These are phyloP conservation scores for Globisporangium parvum DNA, from an alignment of 352 stramenopile genomes.

Conservation along the genomic window DNA sequence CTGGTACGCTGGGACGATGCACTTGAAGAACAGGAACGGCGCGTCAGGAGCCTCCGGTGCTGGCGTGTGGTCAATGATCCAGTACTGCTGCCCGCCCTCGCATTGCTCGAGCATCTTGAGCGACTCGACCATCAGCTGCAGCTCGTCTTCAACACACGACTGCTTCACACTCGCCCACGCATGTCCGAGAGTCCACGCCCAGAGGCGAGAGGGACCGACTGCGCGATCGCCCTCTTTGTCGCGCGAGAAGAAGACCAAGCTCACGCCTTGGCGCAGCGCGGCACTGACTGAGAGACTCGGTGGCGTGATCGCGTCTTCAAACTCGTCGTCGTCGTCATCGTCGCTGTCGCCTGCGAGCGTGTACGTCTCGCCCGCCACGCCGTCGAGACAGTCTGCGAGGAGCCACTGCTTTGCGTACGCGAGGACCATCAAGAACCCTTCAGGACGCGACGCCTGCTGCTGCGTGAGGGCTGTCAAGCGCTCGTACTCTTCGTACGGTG, in stretches of 20 bases:
- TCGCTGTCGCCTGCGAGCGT: conserved; percentile 43
- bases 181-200: conserved; percentile 53
- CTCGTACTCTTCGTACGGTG: conserved; percentile 83
- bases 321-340: conserved; percentile 78
- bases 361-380: conserved; percentile 38
- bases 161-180: conserved; percentile 58
- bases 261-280: conserved; percentile 36
- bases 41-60: conserved; percentile 9
- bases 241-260: conserved; percentile 47
- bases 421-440: conserved; percentile 81
- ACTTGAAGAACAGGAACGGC: conserved; percentile 48
- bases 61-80: conserved; percentile 27
- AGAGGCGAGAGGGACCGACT: conserved; percentile 18
- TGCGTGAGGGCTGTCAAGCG: conserved; percentile 60
- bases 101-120: conserved; percentile 49
- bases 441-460: conserved; percentile 64
- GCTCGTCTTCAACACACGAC: conserved; percentile 81
- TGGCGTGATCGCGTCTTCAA: conserved; percentile 82
- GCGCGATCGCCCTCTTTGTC: conserved; percentile 6
- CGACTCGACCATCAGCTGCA: conserved; percentile 57
- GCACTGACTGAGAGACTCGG: conserved; percentile 65
- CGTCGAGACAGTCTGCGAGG: conserved; percentile 68
- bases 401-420: conserved; percentile 86
- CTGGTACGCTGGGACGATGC: conserved; percentile 72
- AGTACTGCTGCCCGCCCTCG: conserved; percentile 23